phyloP scores from a whole-genome alignment of 1,284 basidiomycete genomes.

The Marasmius fiardii region DNA sequence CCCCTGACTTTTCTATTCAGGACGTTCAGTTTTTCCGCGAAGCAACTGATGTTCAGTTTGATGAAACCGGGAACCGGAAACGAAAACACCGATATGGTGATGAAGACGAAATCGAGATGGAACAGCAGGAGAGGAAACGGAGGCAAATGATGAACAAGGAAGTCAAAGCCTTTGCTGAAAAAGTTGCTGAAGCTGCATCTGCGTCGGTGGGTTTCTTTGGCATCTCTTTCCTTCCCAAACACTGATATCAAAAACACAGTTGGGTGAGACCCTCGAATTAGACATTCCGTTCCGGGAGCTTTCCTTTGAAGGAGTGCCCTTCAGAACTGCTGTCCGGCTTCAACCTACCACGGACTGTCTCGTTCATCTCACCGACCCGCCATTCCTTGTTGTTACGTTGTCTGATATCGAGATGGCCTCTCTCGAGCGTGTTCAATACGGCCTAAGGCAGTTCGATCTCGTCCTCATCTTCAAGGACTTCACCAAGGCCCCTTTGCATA shows the following conservation, averaged over 20 bases:
- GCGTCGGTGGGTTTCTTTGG: slow-evolving; percentile 50
- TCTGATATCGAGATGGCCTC: slow-evolving; percentile 96
- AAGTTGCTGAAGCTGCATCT: slow-evolving; percentile 85
- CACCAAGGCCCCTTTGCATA: slow-evolving; percentile 86
- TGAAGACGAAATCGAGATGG: slow-evolving; percentile 99
- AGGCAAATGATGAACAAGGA: slow-evolving; percentile 91
- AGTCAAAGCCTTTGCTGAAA: slow-evolving; percentile 93
- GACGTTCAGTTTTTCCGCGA: slow-evolving; percentile 99
- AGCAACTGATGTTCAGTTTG: slow-evolving; percentile 96
- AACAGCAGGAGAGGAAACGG: slow-evolving; percentile 93
- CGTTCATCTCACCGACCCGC: slow-evolving; percentile 92
- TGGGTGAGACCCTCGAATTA: slow-evolving; percentile 84
- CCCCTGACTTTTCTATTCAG: slow-evolving; percentile 32
- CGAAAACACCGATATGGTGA: slow-evolving; percentile 97
- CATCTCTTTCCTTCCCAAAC: slow-evolving; percentile 7
- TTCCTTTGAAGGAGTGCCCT: slow-evolving; percentile 96
- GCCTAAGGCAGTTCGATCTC: slow-evolving; percentile 96
- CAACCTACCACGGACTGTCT: slow-evolving; percentile 98
- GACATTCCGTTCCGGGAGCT: slow-evolving; percentile 98
- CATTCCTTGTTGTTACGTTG: slow-evolving; percentile 95
- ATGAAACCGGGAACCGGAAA: slow-evolving; percentile 99
- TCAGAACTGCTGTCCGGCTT: slow-evolving; percentile 90
- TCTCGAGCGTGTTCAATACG: slow-evolving; percentile 95
- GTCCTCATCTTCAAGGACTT: slow-evolving; percentile 98
- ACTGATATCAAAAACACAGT: slow-evolving; percentile 35